Evolutionary conservation across 78 protist species (phyloP).

Genomic region (Bigelowiella natans): DNA sequence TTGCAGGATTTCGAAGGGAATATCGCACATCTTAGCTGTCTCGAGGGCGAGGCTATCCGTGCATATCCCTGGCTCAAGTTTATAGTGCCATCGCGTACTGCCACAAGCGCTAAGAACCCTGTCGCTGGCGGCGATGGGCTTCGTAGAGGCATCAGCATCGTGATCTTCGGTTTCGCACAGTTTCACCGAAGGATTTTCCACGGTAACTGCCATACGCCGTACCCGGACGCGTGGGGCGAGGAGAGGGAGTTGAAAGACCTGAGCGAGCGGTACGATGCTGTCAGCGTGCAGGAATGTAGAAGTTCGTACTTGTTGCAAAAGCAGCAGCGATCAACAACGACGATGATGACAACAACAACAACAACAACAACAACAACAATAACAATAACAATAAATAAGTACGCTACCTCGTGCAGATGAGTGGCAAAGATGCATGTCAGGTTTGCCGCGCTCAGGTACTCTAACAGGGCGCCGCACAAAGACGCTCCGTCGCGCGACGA

Average conservation of each 20-base stretch:
- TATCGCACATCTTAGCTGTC: not conserved
- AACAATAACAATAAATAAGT: too few species aligned
- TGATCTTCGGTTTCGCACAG: too few species aligned
- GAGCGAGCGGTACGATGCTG: too few species aligned
- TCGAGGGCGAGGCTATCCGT: not conserved
- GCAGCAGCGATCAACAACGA: too few species aligned
- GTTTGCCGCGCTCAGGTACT: not conserved
- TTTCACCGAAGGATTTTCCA: too few species aligned
- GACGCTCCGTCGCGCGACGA: not conserved
- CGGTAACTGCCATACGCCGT: not conserved
- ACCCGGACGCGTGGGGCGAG: not conserved
- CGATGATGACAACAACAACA: too few species aligned
- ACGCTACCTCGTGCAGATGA: not conserved
- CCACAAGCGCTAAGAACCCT: too few species aligned
- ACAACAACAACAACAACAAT: too few species aligned
- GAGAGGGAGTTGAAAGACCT: not conserved
- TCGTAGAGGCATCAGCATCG: too few species aligned
- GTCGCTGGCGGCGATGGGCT: not conserved
- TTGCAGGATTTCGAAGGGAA: not conserved
- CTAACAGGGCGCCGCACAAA: not conserved
- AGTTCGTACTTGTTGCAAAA: too few species aligned
- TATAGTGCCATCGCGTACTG: not conserved
- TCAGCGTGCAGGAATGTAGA: too few species aligned
- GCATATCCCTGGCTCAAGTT: not conserved
- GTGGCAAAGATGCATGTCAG: not conserved